Evolutionary conservation across 352 stramenopile species (phyloP).

Genomic region (Globisporangium solare): DNA sequence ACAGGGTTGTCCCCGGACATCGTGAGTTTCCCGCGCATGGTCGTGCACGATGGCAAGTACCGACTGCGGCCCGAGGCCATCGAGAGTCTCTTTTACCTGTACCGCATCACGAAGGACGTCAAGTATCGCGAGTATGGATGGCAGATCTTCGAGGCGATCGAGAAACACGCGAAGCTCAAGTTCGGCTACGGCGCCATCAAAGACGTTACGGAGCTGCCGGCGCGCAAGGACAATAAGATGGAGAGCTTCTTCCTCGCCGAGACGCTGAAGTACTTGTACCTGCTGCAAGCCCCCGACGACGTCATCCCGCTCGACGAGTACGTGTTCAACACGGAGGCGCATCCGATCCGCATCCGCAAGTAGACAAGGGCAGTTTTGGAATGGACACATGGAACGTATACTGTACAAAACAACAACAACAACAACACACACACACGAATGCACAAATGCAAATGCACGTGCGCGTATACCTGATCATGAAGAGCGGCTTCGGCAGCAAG

Average conservation of each 20-base stretch:
- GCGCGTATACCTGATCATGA: too few relatives aligned
- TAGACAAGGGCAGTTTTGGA: neutral
- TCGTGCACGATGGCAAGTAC: conserved; percentile 77
- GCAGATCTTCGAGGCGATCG: conserved; percentile 93
- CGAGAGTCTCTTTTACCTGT: conserved; percentile 96
- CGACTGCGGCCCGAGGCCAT: conserved; percentile 94
- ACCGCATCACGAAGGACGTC: conserved; percentile 91
- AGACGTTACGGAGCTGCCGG: conserved; percentile 41
- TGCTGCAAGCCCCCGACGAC: conserved; percentile 84
- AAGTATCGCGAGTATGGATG: conserved; percentile 95
- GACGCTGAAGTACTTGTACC: conserved; percentile 98
- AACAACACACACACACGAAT: neutral
- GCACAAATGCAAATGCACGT: too few relatives aligned
- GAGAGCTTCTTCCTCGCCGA: conserved; percentile 99
- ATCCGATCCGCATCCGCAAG: conserved; percentile 80
- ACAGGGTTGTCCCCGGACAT: conserved; percentile 94
- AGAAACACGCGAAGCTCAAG: conserved; percentile 88
- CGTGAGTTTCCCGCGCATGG: conserved; percentile 81
- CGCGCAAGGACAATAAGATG: conserved; percentile 92
- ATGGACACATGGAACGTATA: neutral
- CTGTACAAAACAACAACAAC: too few relatives aligned
- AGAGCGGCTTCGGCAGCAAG: too few relatives aligned
- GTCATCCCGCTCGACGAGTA: conserved; percentile 91
- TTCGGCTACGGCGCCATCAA: conserved; percentile 82
- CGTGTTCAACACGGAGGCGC: conserved; percentile 96